phyloP scores from a whole-genome alignment of 225 moss, liverwort and hornwort species.

The Sphagnum tenellum region DNA sequence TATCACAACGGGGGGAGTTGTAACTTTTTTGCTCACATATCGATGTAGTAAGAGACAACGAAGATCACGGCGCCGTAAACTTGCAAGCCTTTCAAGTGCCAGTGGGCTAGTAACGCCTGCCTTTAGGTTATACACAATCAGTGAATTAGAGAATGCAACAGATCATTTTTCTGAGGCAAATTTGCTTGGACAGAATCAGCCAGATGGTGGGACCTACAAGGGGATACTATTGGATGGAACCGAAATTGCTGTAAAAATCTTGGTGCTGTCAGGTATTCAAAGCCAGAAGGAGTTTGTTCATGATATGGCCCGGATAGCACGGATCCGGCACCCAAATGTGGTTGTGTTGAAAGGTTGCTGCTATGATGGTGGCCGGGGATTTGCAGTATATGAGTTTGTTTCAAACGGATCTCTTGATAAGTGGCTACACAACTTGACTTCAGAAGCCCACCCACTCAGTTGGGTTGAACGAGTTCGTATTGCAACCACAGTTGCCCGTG shows the following conservation, averaged over 20 bases:
- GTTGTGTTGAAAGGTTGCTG: conserved; percentile 76
- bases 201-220: conserved; percentile 50
- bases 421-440: conserved; percentile 60
- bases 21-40: conserved; percentile 84
- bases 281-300: conserved; percentile 78
- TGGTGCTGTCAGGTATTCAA: conserved; percentile 64
- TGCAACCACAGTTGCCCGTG: conserved; percentile 69
- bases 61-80: conserved; percentile 61
- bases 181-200: conserved; percentile 53
- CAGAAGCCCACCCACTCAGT: conserved; percentile 46
- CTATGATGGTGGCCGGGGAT: conserved; percentile 66
- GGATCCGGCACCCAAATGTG: conserved; percentile 69
- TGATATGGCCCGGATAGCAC: conserved; percentile 78
- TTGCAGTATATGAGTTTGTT: conserved; percentile 69
- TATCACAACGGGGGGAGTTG: conserved; percentile 66
- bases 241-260: conserved; percentile 58
- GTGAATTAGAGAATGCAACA: conserved; percentile 73
- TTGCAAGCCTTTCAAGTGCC: conserved; percentile 43
- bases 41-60: conserved; percentile 78
- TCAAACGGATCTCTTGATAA: conserved; percentile 68
- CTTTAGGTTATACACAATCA: conserved; percentile 76
- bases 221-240: conserved; percentile 59
- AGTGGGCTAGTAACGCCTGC: conserved; percentile 51
- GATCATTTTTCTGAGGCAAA: conserved; percentile 71
- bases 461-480: conserved; percentile 78